A percentile compares a stretch with the other conserved stretches of the same genome.
Evolutionary conservation across 768 basidiomycete species (phyloP).

Genomic region (Psilocybe cubensis): DNA sequence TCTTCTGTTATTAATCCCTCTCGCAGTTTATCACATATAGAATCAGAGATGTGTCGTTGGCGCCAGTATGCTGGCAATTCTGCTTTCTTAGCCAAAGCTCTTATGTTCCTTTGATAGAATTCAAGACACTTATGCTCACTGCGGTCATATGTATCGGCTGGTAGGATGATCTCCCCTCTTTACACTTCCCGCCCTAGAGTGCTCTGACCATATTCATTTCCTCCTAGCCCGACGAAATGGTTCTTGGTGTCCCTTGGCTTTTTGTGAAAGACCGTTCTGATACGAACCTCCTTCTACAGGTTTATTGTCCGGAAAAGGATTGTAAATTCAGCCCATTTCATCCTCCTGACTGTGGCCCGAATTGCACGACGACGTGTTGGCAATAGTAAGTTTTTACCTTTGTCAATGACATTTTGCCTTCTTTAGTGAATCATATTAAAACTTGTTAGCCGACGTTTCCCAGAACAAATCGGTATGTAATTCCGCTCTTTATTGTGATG

Average conservation of each 20-base stretch:
- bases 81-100: conserved; percentile 11
- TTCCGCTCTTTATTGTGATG: not conserved
- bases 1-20: conserved; percentile 18
- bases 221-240: conserved; percentile 63
- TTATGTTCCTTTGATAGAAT: conserved; percentile 48
- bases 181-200: not conserved
- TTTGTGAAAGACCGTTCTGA: conserved; percentile 7
- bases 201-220: conserved; percentile 1
- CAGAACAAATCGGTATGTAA: conserved; percentile 62
- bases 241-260: conserved; percentile 27
- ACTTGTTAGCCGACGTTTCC: conserved; percentile 63
- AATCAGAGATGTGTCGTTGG: conserved; percentile 65
- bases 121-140: conserved; percentile 60
- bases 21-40: not conserved
- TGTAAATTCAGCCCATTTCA: conserved; percentile 78
- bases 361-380: conserved; percentile 70
- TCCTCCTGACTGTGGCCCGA: conserved; percentile 59
- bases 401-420: conserved; percentile 6
- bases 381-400: conserved; percentile 61
- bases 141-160: conserved; percentile 56
- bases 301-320: conserved; percentile 62
- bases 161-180: conserved; percentile 37
- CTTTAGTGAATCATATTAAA: conserved; percentile 4
- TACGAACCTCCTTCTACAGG: conserved; percentile 37
- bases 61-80: conserved; percentile 57